Percentiles rank a stretch among this genome's conserved stretches.
These are phyloP conservation scores for Alternaria hordeiaustralica DNA, from an alignment of 2,329 filamentous ascomycete genomes.

Conservation along the genomic window DNA sequence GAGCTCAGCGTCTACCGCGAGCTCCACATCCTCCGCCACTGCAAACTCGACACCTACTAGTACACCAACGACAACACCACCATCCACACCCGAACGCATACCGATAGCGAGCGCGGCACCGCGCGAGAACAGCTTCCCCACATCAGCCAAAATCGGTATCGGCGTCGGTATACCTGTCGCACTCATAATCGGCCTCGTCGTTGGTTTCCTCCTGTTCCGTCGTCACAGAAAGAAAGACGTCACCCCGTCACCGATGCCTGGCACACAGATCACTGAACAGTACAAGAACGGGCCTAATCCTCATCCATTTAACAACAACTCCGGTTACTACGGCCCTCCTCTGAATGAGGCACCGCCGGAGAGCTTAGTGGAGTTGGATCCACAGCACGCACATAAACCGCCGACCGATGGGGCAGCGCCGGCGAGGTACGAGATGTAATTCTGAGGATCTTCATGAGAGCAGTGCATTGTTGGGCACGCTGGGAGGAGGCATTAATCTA, in stretches of 20 bases:
- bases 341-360: not conserved
- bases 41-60: not conserved
- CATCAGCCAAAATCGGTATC: not conserved
- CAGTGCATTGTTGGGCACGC: too few species aligned
- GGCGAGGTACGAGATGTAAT: not conserved
- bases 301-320: not conserved
- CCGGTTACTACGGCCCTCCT: not conserved
- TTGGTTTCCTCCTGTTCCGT: not conserved
- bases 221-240: not conserved
- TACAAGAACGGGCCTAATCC: not conserved
- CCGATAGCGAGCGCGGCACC: not conserved
- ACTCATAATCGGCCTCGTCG: not conserved
- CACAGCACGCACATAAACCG: not conserved
- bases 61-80: not conserved
- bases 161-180: slow-evolving; percentile 1
- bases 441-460: not conserved
- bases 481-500: not conserved
- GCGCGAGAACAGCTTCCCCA: not conserved
- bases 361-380: not conserved
- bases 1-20: not conserved
- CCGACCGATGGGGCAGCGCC: not conserved
- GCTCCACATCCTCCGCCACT: not conserved
- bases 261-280: not conserved
- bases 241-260: not conserved
- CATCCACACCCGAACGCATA: not conserved